Conservation (phyloP, 192 early-diverging fungal genomes). For the Chytriomyces sp. region DNA sequence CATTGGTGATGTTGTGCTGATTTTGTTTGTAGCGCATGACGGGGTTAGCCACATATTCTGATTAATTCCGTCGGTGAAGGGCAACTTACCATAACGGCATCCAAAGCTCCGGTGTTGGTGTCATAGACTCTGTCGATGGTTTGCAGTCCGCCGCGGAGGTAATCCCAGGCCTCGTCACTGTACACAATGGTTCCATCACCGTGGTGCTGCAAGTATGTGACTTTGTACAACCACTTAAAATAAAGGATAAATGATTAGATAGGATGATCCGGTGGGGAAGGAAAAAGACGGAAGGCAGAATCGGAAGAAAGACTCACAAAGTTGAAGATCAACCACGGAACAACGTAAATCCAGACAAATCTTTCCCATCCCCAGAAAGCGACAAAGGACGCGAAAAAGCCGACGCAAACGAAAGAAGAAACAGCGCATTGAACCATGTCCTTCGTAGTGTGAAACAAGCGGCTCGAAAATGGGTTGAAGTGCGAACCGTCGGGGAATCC, state of each 20-base stretch:
- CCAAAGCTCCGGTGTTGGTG: conserved; percentile 39
- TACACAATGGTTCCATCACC: conserved; percentile 40
- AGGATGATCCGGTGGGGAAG: background rate
- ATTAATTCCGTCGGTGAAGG: background rate
- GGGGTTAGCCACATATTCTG: background rate
- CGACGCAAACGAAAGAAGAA: conserved; percentile 31
- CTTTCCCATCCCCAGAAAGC: conserved; percentile 28
- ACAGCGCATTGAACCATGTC: conserved; percentile 43
- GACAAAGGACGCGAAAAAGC: conserved; percentile 33
- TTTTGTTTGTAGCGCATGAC: background rate
- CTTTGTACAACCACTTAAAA: conserved; percentile 53
- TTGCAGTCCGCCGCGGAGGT: conserved; percentile 46
- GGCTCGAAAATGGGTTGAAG: conserved; percentile 40
- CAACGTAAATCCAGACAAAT: conserved; percentile 35
- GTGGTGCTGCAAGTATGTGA: conserved; percentile 55
- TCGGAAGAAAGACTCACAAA: conserved; percentile 32
- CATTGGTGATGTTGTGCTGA: conserved; percentile 53
- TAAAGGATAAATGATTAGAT: background rate
- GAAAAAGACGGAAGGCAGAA: background rate
- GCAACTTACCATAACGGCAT: conserved; percentile 36
- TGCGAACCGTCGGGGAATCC: conserved; percentile 47
- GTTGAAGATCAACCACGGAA: conserved; percentile 53
- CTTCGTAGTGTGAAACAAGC: conserved; percentile 35
- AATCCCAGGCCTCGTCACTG: conserved; percentile 43
- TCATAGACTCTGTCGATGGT: conserved; percentile 54